A percentile compares a stretch with the other conserved stretches of the same genome.
phyloP scores from a whole-genome alignment of 2,329 filamentous ascomycete genomes.

The Didymella keratinophila region DNA sequence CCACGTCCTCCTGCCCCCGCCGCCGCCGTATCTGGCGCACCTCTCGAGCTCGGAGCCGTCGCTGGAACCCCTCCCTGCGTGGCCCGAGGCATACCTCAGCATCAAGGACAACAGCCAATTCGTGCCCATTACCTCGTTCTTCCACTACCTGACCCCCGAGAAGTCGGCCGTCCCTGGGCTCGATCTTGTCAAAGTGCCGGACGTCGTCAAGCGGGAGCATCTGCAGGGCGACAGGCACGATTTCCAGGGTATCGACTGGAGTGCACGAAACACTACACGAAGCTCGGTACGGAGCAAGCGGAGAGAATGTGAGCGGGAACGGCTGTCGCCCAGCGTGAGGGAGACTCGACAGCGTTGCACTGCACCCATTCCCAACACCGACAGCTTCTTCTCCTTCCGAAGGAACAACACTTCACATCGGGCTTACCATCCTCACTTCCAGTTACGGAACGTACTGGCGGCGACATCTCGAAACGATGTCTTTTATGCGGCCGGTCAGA shows the following conservation, averaged over 20 bases:
- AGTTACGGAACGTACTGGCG: conserved; percentile 66
- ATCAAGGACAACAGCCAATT: conserved; percentile 43
- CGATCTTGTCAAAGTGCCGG: conserved; percentile 36
- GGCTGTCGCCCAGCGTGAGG: conserved; percentile 27
- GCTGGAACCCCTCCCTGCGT: conserved; percentile 34
- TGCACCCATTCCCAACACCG: conserved; percentile 49
- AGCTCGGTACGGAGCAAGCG: conserved; percentile 36
- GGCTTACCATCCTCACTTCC: conserved; percentile 64
- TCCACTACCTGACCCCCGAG: conserved; percentile 29
- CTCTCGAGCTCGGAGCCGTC: conserved; percentile 29
- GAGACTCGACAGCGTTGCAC: conserved; percentile 28
- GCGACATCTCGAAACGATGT: conserved; percentile 63
- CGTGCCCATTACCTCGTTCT: conserved; percentile 40
- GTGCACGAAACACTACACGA: conserved; percentile 39
- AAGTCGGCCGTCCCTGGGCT: conserved; percentile 30
- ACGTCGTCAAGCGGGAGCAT: conserved; percentile 41
- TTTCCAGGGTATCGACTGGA: conserved; percentile 52
- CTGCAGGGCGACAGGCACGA: conserved; percentile 48
- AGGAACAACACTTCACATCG: conserved; percentile 59
- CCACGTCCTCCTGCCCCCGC: conserved; percentile 23
- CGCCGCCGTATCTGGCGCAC: conserved; percentile 22
- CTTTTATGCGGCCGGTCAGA: conserved; percentile 60
- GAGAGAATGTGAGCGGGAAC: conserved; percentile 32
- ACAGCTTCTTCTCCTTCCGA: conserved; percentile 58
- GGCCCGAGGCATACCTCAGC: conserved; percentile 40